These are phyloP conservation scores for Fennellomyces sp. DNA, from an alignment of 371 early-diverging fungal genomes.

Conservation along the genomic window DNA sequence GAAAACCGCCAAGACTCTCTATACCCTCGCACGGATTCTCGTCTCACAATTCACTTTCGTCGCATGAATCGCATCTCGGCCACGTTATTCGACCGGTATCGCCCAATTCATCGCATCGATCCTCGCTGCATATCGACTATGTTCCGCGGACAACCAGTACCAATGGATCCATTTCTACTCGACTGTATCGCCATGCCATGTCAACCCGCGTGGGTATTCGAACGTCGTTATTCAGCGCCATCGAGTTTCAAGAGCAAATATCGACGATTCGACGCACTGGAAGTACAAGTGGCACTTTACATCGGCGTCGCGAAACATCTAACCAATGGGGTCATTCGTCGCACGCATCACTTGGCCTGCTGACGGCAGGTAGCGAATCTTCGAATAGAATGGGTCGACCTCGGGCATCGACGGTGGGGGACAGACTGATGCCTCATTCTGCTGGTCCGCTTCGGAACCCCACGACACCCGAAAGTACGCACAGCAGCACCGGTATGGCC, in stretches of 20 bases:
- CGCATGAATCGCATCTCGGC: constrained; percentile 40
- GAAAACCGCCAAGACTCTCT: constrained; percentile 24
- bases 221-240: constrained; percentile 46
- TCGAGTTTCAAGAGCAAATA: constrained; percentile 44
- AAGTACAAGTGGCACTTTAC: constrained; percentile 23
- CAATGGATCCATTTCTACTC: constrained; percentile 40
- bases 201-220: constrained; percentile 50
- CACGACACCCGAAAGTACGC: constrained; percentile 12
- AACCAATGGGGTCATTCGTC: background rate
- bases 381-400: constrained; percentile 5
- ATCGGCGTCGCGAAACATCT: constrained; percentile 16
- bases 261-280: constrained; percentile 31
- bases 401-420: constrained; percentile 14
- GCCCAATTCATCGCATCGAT: constrained; percentile 33
- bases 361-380: background rate
- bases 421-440: background rate
- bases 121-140: constrained; percentile 36
- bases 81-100: constrained; percentile 50
- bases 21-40: constrained; percentile 35
- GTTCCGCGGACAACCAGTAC: constrained; percentile 36
- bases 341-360: constrained; percentile 1
- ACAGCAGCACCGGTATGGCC: constrained; percentile 15
- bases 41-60: constrained; percentile 11
- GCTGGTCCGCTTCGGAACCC: background rate
- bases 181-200: constrained; percentile 34